A percentile compares a stretch with the other conserved stretches of the same genome.
phyloP scores from a whole-genome alignment of 139 green algal genomes.

The Coelastrella sp. region DNA sequence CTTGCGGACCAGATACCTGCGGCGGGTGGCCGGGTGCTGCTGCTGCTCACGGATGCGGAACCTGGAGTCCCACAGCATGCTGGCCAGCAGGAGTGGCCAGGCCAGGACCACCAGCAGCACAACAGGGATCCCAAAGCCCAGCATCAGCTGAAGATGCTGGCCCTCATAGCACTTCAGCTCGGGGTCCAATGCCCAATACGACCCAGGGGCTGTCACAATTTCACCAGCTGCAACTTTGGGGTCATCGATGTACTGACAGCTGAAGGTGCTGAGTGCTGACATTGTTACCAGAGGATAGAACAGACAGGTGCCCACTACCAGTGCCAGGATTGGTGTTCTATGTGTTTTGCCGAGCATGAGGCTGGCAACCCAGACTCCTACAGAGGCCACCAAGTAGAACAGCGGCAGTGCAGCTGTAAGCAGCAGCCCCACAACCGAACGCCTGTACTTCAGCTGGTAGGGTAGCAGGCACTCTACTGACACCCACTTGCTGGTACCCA shows the following conservation, averaged over 20 bases:
- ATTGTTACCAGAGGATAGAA: slow-evolving; percentile 48
- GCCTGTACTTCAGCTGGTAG: neutral
- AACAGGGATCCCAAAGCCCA: slow-evolving; percentile 53
- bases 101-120: slow-evolving; percentile 52
- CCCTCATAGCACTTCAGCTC: slow-evolving; percentile 52
- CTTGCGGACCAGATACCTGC: slow-evolving; percentile 38
- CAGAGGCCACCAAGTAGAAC: slow-evolving; percentile 28
- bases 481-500: slow-evolving; percentile 46
- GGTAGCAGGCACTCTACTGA: slow-evolving; percentile 37
- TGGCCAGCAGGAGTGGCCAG: slow-evolving; percentile 44
- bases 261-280: slow-evolving; percentile 35
- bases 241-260: slow-evolving; percentile 31
- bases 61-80: slow-evolving; percentile 39
- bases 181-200: slow-evolving; percentile 53
- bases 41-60: slow-evolving; percentile 42
- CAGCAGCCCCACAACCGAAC: slow-evolving; percentile 41
- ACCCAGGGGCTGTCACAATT: neutral
- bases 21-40: slow-evolving; percentile 34
- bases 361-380: neutral
- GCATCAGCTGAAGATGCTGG: slow-evolving; percentile 49
- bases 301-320: slow-evolving; percentile 32
- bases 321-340: slow-evolving; percentile 18
- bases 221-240: neutral
- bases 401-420: slow-evolving; percentile 35
- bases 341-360: neutral